Base-by-base conservation (phyloP, 257 asterid genomes). In the Penstemon barbatus region DNA sequence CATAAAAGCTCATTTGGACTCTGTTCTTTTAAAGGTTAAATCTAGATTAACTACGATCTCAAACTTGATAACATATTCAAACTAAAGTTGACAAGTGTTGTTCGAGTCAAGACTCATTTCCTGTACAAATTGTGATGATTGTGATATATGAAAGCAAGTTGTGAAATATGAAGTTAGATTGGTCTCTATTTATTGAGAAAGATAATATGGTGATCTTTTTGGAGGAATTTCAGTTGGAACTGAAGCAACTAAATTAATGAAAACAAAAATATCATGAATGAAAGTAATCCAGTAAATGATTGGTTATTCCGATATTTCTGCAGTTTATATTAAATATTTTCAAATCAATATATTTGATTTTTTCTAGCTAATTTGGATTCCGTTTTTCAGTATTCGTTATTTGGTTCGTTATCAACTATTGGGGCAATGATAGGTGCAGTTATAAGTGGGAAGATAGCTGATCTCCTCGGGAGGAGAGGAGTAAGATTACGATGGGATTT, bases 351-450 rank as follows among this genome's bases (percentile, higher is more conserved):
- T 18, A 13, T 7, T 45, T 40, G 3, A 42, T 66, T 12, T 42
- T 67, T 61, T 5, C 36, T 15, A 43, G 39, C 12, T 38, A 41
- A 13, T 58, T 66, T 60, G 69, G 56, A 48, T 64, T 61, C 40
- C 15, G 11, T 51, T 53, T 79, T 74, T 69, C 83, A 92, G 98
- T 90, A 85, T 63, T 90, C 97, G 37, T 71, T 88, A 80, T 92
- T 92, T 73, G 97, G 97, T 54, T 92, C 98, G 18, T 85, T 90
- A 75, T 82, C 84, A 63, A 88, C 95, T 9, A 78, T 92, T 58
- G 98, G 98, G 77, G 98, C 97, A 45, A 86, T 88, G 95, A 53
- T 87, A 68, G 97, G 97, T 63, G 98, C 97, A 44, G 40, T 90
- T 38, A 65, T 76, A 78, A 88, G 98, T 74, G 98, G 98, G 71